Evolutionary conservation across 2,329 filamentous ascomycete genomes (phyloP).

Genomic region (Stachybotrys echinatus): DNA sequence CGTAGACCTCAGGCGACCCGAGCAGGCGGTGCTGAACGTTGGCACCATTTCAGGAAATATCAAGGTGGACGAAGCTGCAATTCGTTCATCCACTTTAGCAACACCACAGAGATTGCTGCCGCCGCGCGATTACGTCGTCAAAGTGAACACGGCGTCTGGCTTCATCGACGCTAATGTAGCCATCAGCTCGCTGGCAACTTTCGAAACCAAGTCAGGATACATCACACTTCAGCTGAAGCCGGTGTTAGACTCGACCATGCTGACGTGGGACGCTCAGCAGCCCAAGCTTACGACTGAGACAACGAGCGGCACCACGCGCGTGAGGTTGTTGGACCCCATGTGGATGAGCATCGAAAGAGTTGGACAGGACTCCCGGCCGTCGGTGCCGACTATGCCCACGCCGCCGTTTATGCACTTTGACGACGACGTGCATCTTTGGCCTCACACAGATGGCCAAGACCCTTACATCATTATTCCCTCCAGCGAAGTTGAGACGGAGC

Average conservation of each 20-base stretch:
- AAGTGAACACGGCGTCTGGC: conserved; percentile 39
- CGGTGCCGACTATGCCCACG: conserved; percentile 4
- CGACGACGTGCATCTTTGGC: background rate
- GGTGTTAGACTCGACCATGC: conserved; percentile 26
- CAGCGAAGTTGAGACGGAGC: background rate
- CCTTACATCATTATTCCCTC: conserved; percentile 13
- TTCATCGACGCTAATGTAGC: conserved; percentile 33
- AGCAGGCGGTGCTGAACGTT: conserved; percentile 34
- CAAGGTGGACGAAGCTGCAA: conserved; percentile 34
- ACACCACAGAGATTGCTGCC: conserved; percentile 27
- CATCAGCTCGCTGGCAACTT: conserved; percentile 26
- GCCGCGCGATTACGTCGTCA: conserved; percentile 40
- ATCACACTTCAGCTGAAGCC: conserved; percentile 37
- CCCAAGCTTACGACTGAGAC: conserved; percentile 34
- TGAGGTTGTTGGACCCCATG: conserved; percentile 35
- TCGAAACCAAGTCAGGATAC: conserved; percentile 35
- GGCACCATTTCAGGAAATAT: conserved; percentile 38
- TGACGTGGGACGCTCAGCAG: conserved; percentile 8
- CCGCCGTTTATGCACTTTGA: background rate
- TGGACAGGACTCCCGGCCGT: conserved; percentile 6
- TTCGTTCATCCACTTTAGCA: conserved; percentile 9
- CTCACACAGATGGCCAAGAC: conserved; percentile 9
- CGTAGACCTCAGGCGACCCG: conserved; percentile 24
- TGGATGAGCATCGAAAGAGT: conserved; percentile 25
- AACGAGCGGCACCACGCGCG: conserved; percentile 37